A percentile compares a stretch with the other conserved stretches of the same genome.
Conservation (phyloP, 2,329 filamentous ascomycete genomes). For the Aspergillus awamori region DNA sequence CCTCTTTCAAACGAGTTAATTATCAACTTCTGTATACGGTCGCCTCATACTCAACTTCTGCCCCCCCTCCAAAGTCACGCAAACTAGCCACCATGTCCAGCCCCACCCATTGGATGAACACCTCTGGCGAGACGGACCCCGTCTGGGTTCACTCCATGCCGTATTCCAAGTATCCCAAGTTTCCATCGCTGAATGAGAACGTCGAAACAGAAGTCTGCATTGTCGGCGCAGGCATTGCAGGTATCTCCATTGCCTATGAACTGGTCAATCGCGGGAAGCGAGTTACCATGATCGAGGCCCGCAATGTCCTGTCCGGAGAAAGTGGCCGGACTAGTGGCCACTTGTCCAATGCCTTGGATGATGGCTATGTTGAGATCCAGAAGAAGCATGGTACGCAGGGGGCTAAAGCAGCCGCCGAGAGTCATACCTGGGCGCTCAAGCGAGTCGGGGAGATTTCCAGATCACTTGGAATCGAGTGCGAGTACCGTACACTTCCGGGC, state of each 20-base stretch:
- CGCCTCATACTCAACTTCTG: too few relatives aligned
- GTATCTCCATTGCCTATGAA: constrained; percentile 57
- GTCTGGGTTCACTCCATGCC: constrained; percentile 58
- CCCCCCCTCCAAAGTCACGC: neutral
- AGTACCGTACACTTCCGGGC: constrained; percentile 55
- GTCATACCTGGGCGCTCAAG: constrained; percentile 58
- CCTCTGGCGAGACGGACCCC: constrained; percentile 55
- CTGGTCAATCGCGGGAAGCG: constrained; percentile 54
- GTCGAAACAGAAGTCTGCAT: constrained; percentile 55
- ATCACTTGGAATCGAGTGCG: constrained; percentile 58
- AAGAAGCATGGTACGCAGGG: constrained; percentile 57
- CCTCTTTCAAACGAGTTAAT: too few relatives aligned
- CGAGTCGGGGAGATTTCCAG: constrained; percentile 55
- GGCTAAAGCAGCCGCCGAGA: constrained; percentile 55
- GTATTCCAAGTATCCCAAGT: constrained; percentile 49
- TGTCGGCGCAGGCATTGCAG: constrained; percentile 57
- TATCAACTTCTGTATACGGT: too few relatives aligned
- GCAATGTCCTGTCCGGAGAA: constrained; percentile 58
- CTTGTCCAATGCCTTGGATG: constrained; percentile 58
- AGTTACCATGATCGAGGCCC: constrained; percentile 58
- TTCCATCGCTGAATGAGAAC: constrained; percentile 47
- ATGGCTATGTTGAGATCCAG: constrained; percentile 55
- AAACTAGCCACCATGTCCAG: constrained; percentile 3
- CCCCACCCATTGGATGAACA: constrained; percentile 31
- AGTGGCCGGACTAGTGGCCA: constrained; percentile 57